A percentile compares a stretch with the other conserved stretches of the same genome.
Evolutionary conservation across 2,329 filamentous ascomycete genomes (phyloP).

Genomic region (Geosmithia flava): DNA sequence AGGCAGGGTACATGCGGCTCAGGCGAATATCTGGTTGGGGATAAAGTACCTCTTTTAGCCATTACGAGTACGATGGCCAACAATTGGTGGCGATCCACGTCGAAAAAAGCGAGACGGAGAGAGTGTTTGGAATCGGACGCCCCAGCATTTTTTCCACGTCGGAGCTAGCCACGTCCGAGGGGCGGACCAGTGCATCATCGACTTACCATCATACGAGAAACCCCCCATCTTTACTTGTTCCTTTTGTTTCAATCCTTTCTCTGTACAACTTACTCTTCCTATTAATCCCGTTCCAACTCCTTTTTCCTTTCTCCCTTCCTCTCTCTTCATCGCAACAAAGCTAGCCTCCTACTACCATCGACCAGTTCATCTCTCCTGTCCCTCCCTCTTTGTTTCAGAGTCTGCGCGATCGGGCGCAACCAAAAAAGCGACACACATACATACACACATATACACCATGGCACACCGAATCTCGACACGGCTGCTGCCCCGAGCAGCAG

Average conservation of each 20-base stretch:
- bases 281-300: background rate
- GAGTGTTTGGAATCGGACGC: background rate
- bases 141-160: background rate
- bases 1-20: background rate
- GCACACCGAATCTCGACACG: slow-evolving; percentile 14
- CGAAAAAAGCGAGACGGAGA: too few species aligned
- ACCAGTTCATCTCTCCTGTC: too few species aligned
- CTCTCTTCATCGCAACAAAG: too few species aligned
- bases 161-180: background rate
- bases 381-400: too few species aligned
- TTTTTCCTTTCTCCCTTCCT: background rate
- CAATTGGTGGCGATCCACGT: too few species aligned
- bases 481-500: slow-evolving; percentile 14
- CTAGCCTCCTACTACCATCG: too few species aligned
- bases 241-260: background rate
- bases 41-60: background rate
- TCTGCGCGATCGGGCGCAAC: background rate
- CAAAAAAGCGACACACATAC: background rate
- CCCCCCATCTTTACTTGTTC: background rate
- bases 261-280: background rate
- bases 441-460: slow-evolving; percentile 10
- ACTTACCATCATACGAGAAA: background rate
- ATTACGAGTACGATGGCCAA: background rate
- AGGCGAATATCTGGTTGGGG: too few species aligned
- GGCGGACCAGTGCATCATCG: slow-evolving; percentile 1